A percentile compares a stretch with the other conserved stretches of the same genome.
These are phyloP conservation scores for Arabidopsis hybrid DNA, from an alignment of 441 rosid species.

Conservation along the genomic window DNA sequence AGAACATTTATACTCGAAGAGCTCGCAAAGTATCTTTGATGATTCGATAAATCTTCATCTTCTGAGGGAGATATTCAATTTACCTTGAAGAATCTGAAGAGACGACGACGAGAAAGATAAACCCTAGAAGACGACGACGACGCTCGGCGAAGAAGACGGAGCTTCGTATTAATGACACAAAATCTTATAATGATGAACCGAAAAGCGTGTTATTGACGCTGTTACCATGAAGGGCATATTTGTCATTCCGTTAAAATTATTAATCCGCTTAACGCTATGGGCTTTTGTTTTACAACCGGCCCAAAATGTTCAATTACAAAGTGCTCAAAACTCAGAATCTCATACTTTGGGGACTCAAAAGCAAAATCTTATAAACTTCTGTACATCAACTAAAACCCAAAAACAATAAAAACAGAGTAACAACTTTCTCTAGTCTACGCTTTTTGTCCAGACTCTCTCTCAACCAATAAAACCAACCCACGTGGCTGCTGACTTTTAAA, in stretches of 20 bases:
- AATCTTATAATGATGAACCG: background rate
- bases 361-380: constrained; percentile 15
- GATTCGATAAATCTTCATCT: background rate
- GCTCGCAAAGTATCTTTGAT: background rate
- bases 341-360: background rate
- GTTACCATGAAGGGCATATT: constrained; percentile 2
- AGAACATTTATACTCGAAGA: background rate
- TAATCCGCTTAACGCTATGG: background rate
- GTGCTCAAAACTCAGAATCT: background rate
- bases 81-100: background rate
- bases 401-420: background rate
- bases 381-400: constrained; percentile 21
- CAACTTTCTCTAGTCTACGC: constrained; percentile 19
- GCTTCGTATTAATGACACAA: no score
- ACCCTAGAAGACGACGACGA: background rate
- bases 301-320: background rate
- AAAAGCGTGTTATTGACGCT: constrained; percentile 23
- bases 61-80: background rate
- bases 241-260: background rate
- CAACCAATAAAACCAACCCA: constrained; percentile 23
- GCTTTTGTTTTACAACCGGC: constrained; percentile 22
- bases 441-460: constrained; percentile 6
- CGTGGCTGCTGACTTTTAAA: constrained; percentile 24
- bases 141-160: no score
- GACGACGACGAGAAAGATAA: background rate